Base-by-base conservation (phyloP, 2,329 filamentous ascomycete genomes). In the Biscogniauxia sp. region DNA sequence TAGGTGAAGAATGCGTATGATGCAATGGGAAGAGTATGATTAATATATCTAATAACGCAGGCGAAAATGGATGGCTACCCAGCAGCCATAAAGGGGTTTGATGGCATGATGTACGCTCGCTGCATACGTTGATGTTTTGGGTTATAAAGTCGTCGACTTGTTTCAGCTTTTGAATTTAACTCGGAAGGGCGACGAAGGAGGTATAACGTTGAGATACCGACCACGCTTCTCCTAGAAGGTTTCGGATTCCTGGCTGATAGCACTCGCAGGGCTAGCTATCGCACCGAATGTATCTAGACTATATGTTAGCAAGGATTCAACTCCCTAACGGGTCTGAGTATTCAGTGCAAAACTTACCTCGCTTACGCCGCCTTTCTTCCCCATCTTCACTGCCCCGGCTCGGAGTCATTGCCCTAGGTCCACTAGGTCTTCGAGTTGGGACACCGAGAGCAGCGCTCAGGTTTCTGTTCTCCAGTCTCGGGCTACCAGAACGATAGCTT, bases 351-450 rank as follows among this genome's bases (percentile, higher is more conserved):
- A 23, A 68, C 79, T 70, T 76, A 87, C 85, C 81, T 80, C 84
- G 79, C 77, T 87, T 88, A 51, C 81, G 77, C 66, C 83, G 76
- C 64, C 80, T 77, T 62, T 83, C 82, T 8, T 76, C 76, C 20
- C 75, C 76, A 60, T 80, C 81, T 51, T 82, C 79, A 53, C 80
- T 74, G 55, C 72, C 71, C 59, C 71, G 73, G 15, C 72, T 84
- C 0, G 84, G 84, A 5, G 84, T 87, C 84, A 87, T 87, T 19
- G 84, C 84, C 64, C 84, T 75, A 15, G 84, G 84, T 20, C 84
- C 84, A 57, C 82, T 86, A 23, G 84, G 84, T 60, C 83, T 74
- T 54, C 84, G 77, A 8, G 78, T 72, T n/a, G 82, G 82, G 3
- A 81, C 77, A 6, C 80, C 81, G 5, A 83, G 76, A 6, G 81